phyloP scores from a whole-genome alignment of 179 eudicot genomes.

The Amaranthus tricolor region DNA sequence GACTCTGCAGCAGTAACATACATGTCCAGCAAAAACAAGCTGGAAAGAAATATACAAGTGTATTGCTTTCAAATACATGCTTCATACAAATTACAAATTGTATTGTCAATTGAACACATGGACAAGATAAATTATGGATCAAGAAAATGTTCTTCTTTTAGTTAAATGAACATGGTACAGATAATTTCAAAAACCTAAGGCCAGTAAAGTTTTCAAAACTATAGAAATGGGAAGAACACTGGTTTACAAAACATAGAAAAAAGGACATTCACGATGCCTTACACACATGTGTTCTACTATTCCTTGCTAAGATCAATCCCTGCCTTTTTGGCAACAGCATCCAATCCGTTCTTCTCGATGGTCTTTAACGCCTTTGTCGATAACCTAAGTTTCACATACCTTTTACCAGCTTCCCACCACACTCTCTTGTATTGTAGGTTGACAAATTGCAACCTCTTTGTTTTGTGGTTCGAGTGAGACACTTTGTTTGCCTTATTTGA shows the following conservation, averaged over 20 bases:
- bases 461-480: conserved; percentile 86
- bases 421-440: conserved; percentile 81
- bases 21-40: background rate
- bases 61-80: background rate
- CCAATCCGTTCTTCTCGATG: conserved; percentile 91
- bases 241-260: conserved; percentile 19
- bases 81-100: background rate
- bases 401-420: conserved; percentile 98
- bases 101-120: background rate
- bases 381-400: conserved; percentile 68
- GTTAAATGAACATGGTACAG: conserved; percentile 6
- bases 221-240: background rate
- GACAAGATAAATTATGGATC: background rate
- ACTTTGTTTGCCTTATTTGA: conserved; percentile 77
- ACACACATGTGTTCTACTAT: conserved; percentile 23
- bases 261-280: conserved; percentile 11
- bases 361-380: conserved; percentile 94
- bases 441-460: conserved; percentile 75
- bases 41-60: background rate
- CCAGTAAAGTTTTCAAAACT: conserved; percentile 4
- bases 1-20: background rate
- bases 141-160: conserved; percentile 4
- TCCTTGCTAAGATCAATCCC: conserved; percentile 86
- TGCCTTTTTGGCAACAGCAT: conserved; percentile 91
- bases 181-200: conserved; percentile 18